These are phyloP conservation scores for Mrakia gelida DNA, from an alignment of 768 basidiomycete species.

Conservation along the genomic window DNA sequence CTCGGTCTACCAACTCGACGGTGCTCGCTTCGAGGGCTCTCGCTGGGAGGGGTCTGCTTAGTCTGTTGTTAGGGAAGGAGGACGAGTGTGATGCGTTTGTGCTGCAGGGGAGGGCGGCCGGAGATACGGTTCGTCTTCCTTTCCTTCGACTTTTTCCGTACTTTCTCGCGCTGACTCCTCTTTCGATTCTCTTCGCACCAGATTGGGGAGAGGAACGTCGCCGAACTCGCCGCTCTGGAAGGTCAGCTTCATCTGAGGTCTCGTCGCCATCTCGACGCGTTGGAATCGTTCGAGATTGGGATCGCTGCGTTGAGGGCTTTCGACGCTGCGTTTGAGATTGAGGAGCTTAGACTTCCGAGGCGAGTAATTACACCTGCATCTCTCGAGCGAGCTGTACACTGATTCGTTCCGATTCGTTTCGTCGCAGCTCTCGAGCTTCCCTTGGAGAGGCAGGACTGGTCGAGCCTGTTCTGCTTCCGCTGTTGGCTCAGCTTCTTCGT, in stretches of 20 bases:
- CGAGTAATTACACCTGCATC: slow-evolving; percentile 45
- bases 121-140: not conserved
- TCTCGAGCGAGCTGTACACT: not conserved
- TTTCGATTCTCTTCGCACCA: not conserved
- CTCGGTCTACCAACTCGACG: slow-evolving; percentile 62
- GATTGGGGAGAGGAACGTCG: not conserved
- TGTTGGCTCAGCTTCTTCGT: slow-evolving; percentile 38
- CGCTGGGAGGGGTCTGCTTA: slow-evolving; percentile 64
- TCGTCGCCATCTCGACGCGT: slow-evolving; percentile 11
- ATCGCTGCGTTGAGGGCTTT: slow-evolving; percentile 57
- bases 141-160: not conserved
- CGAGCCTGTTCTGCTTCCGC: slow-evolving; percentile 36
- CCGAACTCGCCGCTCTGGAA: slow-evolving; percentile 13
- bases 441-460: not conserved
- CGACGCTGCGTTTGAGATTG: slow-evolving; percentile 59
- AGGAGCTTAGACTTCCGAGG: slow-evolving; percentile 54
- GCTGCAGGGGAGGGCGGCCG: not conserved
- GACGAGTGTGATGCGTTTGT: slow-evolving; percentile 21
- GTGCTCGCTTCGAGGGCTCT: slow-evolving; percentile 63
- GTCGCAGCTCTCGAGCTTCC: not conserved
- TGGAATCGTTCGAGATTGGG: slow-evolving; percentile 24
- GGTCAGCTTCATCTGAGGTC: slow-evolving; percentile 10
- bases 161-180: not conserved
- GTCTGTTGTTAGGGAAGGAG: slow-evolving; percentile 57
- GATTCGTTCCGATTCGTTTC: not conserved